Evolutionary conservation across 257 asterid species (phyloP).

Genomic region (Capsicum pubescens): DNA sequence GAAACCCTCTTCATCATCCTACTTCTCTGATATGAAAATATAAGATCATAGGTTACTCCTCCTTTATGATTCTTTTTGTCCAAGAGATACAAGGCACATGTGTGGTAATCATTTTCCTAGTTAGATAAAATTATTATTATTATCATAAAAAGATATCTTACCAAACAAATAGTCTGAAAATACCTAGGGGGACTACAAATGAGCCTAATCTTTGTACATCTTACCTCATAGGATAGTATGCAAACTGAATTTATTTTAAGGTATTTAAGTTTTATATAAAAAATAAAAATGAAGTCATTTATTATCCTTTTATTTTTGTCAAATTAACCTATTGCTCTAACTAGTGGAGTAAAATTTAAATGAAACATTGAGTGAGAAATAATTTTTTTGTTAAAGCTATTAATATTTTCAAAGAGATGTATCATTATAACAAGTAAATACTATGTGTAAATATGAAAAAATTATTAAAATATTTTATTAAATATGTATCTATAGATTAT

Average conservation of each 20-base stretch:
- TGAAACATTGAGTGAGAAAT: not conserved
- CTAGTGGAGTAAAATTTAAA: not conserved
- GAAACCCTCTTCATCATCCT: not conserved
- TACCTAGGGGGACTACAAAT: not conserved
- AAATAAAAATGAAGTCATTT: not conserved
- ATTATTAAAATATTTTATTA: no score
- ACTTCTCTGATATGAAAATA: not conserved
- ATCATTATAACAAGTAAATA: not conserved
- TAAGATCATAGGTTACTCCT: not conserved
- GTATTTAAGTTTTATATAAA: not conserved
- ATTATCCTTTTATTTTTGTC: not conserved
- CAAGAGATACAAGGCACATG: not conserved
- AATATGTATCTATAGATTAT: no score
- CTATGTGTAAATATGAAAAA: no score
- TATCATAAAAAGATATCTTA: not conserved
- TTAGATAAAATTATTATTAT: not conserved
- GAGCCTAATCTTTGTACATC: not conserved
- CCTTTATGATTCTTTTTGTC: not conserved
- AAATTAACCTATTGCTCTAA: not conserved
- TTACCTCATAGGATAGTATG: not conserved
- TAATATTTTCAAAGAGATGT: not conserved
- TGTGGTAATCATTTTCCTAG: slow-evolving; percentile 1
- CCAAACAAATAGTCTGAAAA: not conserved
- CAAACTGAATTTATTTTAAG: not conserved
- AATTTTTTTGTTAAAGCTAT: not conserved